These are phyloP conservation scores for Fragaria ananassa DNA, from an alignment of 306 rosid genomes.

Conservation along the genomic window DNA sequence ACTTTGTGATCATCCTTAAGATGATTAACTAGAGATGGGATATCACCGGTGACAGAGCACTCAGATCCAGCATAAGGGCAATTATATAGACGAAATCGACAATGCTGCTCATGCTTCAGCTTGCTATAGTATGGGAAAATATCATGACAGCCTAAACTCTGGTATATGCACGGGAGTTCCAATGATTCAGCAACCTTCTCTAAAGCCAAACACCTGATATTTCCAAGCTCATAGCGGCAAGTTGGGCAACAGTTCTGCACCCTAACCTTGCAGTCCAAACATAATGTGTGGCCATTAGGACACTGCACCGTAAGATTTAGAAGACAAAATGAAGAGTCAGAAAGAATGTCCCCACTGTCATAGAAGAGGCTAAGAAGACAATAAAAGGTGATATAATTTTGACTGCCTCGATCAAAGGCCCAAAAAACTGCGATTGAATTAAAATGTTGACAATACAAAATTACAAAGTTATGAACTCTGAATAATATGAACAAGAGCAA, in stretches of 20 bases:
- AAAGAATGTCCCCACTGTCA: background rate
- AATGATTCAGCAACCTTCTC: slow-evolving; percentile 89
- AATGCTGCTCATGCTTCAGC: slow-evolving; percentile 78
- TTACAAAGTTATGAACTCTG: background rate
- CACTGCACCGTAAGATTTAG: slow-evolving; percentile 52
- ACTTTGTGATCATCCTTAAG: slow-evolving; percentile 88
- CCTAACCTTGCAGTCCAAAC: slow-evolving; percentile 70
- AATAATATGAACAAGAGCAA: background rate
- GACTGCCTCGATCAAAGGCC: background rate
- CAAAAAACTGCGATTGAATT: background rate
- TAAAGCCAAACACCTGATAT: slow-evolving; percentile 91
- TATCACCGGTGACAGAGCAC: slow-evolving; percentile 80
- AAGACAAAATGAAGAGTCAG: slow-evolving; percentile 25
- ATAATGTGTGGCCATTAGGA: slow-evolving; percentile 96
- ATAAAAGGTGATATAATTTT: background rate
- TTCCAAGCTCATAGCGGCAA: slow-evolving; percentile 74
- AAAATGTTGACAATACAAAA: background rate
- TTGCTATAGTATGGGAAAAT: slow-evolving; percentile 74
- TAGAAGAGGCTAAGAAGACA: background rate
- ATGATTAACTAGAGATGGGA: slow-evolving; percentile 72
- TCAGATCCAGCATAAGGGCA: slow-evolving; percentile 95
- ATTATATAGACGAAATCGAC: slow-evolving; percentile 75
- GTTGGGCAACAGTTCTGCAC: slow-evolving; percentile 89
- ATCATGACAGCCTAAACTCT: slow-evolving; percentile 74
- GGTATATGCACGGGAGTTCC: slow-evolving; percentile 87